Evolutionary conservation across 108 stramenopile genomes (phyloP).

Genomic region (Bacterosira constricta): DNA sequence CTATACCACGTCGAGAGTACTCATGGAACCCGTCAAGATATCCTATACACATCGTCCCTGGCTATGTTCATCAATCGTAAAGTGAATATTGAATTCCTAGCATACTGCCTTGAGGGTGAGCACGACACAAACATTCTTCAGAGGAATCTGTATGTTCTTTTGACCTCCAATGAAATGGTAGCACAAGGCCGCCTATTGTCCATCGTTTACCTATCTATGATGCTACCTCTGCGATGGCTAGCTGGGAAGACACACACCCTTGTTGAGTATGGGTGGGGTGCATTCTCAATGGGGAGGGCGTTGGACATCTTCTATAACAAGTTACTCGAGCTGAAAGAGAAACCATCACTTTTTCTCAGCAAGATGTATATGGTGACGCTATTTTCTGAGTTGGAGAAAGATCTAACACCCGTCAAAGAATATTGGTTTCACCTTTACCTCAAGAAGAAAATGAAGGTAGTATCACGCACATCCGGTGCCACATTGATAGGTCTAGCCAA

Average conservation of each 20-base stretch:
- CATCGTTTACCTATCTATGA: not conserved
- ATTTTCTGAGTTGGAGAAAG: not conserved
- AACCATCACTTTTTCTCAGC: not conserved
- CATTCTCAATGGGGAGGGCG: not conserved
- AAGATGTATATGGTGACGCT: not conserved
- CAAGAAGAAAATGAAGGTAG: conserved; percentile 3
- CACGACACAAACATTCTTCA: not conserved
- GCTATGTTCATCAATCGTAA: conserved; percentile 8
- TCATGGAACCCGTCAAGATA: conserved; percentile 1
- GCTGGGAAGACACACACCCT: conserved; percentile 1
- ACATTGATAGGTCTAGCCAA: not conserved
- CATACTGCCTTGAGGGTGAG: not conserved
- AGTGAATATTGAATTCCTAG: not conserved
- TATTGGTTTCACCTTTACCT: not conserved
- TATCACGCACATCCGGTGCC: not conserved
- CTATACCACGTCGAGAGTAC: conserved; percentile 3
- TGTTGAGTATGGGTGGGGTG: not conserved
- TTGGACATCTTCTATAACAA: not conserved
- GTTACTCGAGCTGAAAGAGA: not conserved
- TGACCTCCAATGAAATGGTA: conserved; percentile 4
- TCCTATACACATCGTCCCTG: not conserved
- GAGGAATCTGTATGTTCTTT: not conserved
- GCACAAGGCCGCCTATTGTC: not conserved
- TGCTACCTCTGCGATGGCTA: conserved; percentile 3
- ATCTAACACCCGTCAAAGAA: not conserved